A percentile compares a stretch with the other conserved stretches of the same genome.
These are phyloP conservation scores for Arthrobotrys entomopaga DNA, from an alignment of 2,329 filamentous ascomycete species.

Conservation along the genomic window DNA sequence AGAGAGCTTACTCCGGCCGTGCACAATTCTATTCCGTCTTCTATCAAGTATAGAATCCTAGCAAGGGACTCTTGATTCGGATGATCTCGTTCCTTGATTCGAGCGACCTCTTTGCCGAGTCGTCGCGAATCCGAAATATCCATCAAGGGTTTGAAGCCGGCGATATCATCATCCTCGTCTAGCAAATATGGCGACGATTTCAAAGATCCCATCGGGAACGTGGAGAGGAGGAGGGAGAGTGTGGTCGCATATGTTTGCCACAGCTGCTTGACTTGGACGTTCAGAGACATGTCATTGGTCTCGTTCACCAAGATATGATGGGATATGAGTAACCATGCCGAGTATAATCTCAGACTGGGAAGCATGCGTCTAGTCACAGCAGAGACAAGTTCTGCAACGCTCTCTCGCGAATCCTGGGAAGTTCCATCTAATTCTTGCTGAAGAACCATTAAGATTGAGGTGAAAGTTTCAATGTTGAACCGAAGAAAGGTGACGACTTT, in stretches of 20 bases:
- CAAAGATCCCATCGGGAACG: constrained; percentile 70
- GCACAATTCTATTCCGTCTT: constrained; percentile 69
- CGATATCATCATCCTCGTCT: constrained; percentile 74
- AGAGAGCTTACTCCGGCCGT: constrained; percentile 34
- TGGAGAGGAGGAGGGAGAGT: constrained; percentile 69
- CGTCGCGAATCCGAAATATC: constrained; percentile 61
- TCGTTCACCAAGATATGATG: constrained; percentile 68
- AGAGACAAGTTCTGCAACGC: constrained; percentile 66
- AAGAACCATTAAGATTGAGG: constrained; percentile 75
- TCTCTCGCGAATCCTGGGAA: constrained; percentile 65
- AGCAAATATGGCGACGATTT: constrained; percentile 71
- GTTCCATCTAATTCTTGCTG: constrained; percentile 74
- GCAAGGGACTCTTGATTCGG: constrained; percentile 74
- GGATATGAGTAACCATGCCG: constrained; percentile 72
- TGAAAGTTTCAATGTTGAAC: constrained; percentile 81
- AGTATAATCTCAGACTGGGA: constrained; percentile 74
- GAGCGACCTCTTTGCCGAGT: constrained; percentile 49
- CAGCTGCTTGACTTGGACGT: constrained; percentile 70
- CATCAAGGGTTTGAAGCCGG: constrained; percentile 72
- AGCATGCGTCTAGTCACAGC: constrained; percentile 71
- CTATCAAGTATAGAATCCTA: constrained; percentile 71
- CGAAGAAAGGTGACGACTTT: constrained; percentile 73
- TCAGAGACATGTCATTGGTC: constrained; percentile 67
- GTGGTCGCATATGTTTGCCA: constrained; percentile 75
- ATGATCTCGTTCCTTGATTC: constrained; percentile 66